Evolutionary conservation across 1,284 basidiomycete species (phyloP).

Genomic region (Leccinum glutinopallens): DNA sequence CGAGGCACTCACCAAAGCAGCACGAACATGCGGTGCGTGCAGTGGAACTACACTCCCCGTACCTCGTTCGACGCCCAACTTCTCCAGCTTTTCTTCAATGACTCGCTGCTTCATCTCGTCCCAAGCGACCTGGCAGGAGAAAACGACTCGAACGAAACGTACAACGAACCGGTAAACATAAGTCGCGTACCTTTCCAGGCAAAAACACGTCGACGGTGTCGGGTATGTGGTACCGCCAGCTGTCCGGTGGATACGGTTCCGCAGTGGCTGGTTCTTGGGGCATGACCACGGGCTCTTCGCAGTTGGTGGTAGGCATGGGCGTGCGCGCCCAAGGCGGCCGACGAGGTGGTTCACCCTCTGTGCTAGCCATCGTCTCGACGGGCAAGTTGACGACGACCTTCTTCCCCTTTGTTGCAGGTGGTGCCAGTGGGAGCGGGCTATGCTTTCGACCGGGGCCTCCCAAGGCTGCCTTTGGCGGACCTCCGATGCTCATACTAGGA

Average conservation of each 20-base stretch:
- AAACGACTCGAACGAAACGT: conserved; percentile 16
- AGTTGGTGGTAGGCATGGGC: conserved; percentile 50
- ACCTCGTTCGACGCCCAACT: conserved; percentile 72
- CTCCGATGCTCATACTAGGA: conserved; percentile 68
- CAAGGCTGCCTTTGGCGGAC: conserved; percentile 78
- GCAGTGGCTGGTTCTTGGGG: conserved; percentile 54
- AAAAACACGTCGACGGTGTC: conserved; percentile 75
- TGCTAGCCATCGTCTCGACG: conserved; percentile 56
- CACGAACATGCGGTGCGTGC: conserved; percentile 72
- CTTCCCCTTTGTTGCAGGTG: conserved; percentile 53
- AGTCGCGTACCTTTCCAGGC: conserved; percentile 65
- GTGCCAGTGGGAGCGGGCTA: conserved; percentile 56
- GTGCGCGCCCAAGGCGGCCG: conserved; percentile 64
- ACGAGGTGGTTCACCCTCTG: conserved; percentile 44
- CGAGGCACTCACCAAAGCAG: conserved; percentile 64
- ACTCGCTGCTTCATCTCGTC: conserved; percentile 64
- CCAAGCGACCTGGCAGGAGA: conserved; percentile 60
- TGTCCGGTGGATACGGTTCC: conserved; percentile 64
- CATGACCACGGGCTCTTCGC: conserved; percentile 39
- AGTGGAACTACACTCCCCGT: conserved; percentile 58
- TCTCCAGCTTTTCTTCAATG: conserved; percentile 79
- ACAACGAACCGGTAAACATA: conserved; percentile 8
- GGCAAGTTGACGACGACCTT: conserved; percentile 74
- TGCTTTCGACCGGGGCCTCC: conserved; percentile 76
- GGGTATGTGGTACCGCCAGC: conserved; percentile 56